Evolutionary conservation across 192 early-diverging fungal species (phyloP).

Genomic region (Haplosporangium gracile): DNA sequence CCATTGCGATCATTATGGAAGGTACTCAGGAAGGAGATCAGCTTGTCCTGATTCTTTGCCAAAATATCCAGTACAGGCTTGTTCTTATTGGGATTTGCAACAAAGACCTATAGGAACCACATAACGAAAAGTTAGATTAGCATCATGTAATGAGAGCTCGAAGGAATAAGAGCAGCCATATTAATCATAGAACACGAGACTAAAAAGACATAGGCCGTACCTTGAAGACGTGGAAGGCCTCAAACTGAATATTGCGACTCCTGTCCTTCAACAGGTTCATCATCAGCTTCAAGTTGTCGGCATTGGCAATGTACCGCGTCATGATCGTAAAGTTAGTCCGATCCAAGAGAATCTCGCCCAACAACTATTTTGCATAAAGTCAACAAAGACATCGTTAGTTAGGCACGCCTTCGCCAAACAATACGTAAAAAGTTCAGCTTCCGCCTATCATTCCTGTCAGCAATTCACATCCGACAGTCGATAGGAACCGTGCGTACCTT

Average conservation of each 20-base stretch:
- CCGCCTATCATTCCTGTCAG: neutral
- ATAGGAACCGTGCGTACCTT: conserved; percentile 74
- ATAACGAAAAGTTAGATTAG: neutral
- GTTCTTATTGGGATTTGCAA: conserved; percentile 97
- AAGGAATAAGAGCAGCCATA: neutral
- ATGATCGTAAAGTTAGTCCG: conserved; percentile 95
- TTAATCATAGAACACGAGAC: neutral
- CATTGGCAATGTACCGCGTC: conserved; percentile 92
- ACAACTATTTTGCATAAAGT: conserved; percentile 66
- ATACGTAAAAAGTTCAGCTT: neutral
- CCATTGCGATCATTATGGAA: conserved; percentile 98
- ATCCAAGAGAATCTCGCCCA: conserved; percentile 98
- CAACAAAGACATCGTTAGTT: neutral
- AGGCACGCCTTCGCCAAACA: neutral
- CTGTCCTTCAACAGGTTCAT: conserved; percentile 97
- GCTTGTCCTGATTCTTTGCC: conserved; percentile 90
- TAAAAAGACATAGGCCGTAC: conserved; percentile 44
- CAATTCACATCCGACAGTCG: neutral
- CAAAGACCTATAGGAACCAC: conserved; percentile 80
- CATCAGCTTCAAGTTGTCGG: conserved; percentile 96
- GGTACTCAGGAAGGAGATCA: conserved; percentile 87
- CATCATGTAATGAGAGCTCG: neutral
- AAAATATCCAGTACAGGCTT: conserved; percentile 94
- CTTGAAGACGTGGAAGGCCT: conserved; percentile 99
- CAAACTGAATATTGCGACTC: conserved; percentile 99